Evolutionary conservation across 805 yeast species (phyloP).

Genomic region (Cyberlindnera lachancei): DNA sequence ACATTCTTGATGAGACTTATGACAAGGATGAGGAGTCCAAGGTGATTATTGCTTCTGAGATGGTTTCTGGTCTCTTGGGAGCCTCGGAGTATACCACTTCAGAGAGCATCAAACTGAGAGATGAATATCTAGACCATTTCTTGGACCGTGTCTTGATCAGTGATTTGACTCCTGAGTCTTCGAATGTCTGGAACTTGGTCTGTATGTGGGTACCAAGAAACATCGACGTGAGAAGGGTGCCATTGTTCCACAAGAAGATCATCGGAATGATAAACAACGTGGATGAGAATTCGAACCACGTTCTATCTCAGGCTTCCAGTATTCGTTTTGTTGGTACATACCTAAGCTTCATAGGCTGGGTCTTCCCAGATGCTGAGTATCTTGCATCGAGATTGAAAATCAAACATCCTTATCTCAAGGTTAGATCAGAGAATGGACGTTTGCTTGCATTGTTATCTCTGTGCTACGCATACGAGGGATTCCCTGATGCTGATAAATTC

Average conservation of each 20-base stretch:
- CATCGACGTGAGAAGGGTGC: constrained; percentile 61
- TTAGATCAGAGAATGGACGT: constrained; percentile 61
- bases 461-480: constrained; percentile 36
- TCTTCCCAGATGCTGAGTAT: constrained; percentile 41
- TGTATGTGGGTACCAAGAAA: constrained; percentile 68
- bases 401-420: constrained; percentile 64
- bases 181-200: constrained; percentile 67
- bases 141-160: constrained; percentile 39
- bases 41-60: constrained; percentile 69
- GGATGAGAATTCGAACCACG: constrained; percentile 53
- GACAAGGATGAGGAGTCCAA: constrained; percentile 63
- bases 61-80: constrained; percentile 55
- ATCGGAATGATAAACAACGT: constrained; percentile 30
- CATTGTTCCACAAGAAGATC: constrained; percentile 38
- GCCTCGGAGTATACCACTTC: constrained; percentile 36
- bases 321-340: constrained; percentile 46
- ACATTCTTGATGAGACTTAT: constrained; percentile 41
- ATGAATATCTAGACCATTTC: constrained; percentile 37
- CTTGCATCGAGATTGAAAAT: constrained; percentile 35
- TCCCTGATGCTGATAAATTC: constrained; percentile 31
- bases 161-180: constrained; percentile 68
- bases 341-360: constrained; percentile 45
- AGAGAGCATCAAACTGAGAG: constrained; percentile 31
- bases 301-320: constrained; percentile 57
- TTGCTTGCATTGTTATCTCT: constrained; percentile 35